Evolutionary conservation across 2,329 filamentous ascomycete species (phyloP).

Genomic region (Plectosphaerella plurivora): DNA sequence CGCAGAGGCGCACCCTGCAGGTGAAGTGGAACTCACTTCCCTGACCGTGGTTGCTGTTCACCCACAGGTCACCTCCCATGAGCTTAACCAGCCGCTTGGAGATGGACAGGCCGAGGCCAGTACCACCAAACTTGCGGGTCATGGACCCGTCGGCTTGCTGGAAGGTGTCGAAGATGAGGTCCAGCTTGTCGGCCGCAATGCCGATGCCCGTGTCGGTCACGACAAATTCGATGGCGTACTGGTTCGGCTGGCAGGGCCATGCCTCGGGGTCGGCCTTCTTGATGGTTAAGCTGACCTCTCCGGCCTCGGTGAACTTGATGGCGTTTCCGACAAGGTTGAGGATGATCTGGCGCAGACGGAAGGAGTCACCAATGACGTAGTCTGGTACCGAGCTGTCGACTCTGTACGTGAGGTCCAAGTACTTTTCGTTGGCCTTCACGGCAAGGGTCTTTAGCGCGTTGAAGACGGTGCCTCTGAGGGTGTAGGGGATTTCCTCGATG

Average conservation of each 20-base stretch:
- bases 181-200: slow-evolving; percentile 90
- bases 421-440: slow-evolving; percentile 96
- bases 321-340: slow-evolving; percentile 96
- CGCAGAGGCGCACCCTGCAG: slow-evolving; percentile 80
- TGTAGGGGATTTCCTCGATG: slow-evolving; percentile 96
- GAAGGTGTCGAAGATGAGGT: slow-evolving; percentile 98
- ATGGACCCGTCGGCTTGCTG: slow-evolving; percentile 97
- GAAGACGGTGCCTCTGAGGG: slow-evolving; percentile 89
- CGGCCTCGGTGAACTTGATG: slow-evolving; percentile 97
- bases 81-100: slow-evolving; percentile 92
- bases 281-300: slow-evolving; percentile 94
- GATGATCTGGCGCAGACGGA: slow-evolving; percentile 93
- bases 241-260: slow-evolving; percentile 61
- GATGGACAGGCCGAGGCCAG: slow-evolving; percentile 88
- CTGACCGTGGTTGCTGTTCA: slow-evolving; percentile 84
- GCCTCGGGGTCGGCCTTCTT: slow-evolving; percentile 60
- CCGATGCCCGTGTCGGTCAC: slow-evolving; percentile 96
- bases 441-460: slow-evolving; percentile 94
- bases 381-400: slow-evolving; percentile 92
- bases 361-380: slow-evolving; percentile 93
- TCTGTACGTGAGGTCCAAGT: slow-evolving; percentile 85
- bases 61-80: slow-evolving; percentile 96
- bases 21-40: slow-evolving; percentile 97
- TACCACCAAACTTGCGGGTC: slow-evolving; percentile 92
- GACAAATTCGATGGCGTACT: slow-evolving; percentile 93